These are phyloP conservation scores for Entonaema liquescens DNA, from an alignment of 495 filamentous ascomycete species.

Conservation along the genomic window DNA sequence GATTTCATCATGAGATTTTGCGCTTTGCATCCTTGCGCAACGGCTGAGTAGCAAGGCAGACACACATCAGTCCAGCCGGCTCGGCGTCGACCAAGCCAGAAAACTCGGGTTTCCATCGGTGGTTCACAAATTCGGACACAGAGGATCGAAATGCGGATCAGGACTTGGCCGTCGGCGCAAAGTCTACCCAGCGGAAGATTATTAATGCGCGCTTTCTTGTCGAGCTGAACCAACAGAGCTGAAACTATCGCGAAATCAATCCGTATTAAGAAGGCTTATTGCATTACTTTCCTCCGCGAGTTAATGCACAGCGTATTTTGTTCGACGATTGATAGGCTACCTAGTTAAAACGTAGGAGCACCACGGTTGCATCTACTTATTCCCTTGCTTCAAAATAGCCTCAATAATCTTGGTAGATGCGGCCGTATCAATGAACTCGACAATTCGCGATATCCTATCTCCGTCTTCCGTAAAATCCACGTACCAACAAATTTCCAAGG, in stretches of 20 bases:
- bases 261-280: too few species aligned
- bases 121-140: background rate
- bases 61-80: conserved; percentile 1
- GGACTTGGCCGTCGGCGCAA: background rate
- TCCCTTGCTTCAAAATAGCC: background rate
- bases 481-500: conserved; percentile 25
- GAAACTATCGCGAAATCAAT: background rate
- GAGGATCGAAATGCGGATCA: background rate
- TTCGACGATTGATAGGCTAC: background rate
- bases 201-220: background rate
- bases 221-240: background rate
- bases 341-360: background rate
- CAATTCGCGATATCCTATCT: conserved; percentile 13
- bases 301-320: too few species aligned
- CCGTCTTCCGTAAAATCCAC: conserved; percentile 24
- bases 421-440: conserved; percentile 19
- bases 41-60: background rate
- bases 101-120: background rate
- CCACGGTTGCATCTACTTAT: background rate
- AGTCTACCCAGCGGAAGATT: background rate
- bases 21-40: background rate
- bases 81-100: background rate
- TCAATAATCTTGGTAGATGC: conserved; percentile 7
- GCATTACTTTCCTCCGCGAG: too few species aligned
- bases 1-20: background rate